Evolutionary conservation across 1,284 basidiomycete species (phyloP).

Genomic region (Phlebopus sp.): DNA sequence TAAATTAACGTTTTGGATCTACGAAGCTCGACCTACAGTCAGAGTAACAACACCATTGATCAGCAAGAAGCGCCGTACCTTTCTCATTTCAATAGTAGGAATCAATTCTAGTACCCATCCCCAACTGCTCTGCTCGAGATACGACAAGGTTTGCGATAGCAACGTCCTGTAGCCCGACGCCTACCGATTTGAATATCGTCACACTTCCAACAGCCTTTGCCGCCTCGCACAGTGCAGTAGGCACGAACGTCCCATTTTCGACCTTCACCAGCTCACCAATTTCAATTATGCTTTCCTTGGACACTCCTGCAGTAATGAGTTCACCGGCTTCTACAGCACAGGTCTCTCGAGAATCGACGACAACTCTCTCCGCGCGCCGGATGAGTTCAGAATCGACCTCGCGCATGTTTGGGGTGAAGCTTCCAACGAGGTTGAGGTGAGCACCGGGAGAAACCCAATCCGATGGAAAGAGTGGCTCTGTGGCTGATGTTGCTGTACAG

Average conservation of each 20-base stretch:
- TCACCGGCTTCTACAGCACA: constrained; percentile 78
- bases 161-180: constrained; percentile 73
- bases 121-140: constrained; percentile 37
- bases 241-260: constrained; percentile 16
- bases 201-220: constrained; percentile 39
- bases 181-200: constrained; percentile 79
- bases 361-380: constrained; percentile 44
- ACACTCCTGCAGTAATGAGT: constrained; percentile 53
- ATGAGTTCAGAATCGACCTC: constrained; percentile 68
- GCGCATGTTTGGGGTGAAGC: constrained; percentile 77
- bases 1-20: too few species aligned
- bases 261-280: constrained; percentile 56
- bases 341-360: constrained; percentile 73
- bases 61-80: background rate
- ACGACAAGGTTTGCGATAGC: constrained; percentile 56
- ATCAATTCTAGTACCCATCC: constrained; percentile 37
- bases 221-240: constrained; percentile 28
- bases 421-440: constrained; percentile 79
- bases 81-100: constrained; percentile 34
- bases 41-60: background rate
- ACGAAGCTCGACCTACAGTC: background rate
- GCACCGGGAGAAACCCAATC: constrained; percentile 58
- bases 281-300: constrained; percentile 45
- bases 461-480: constrained; percentile 65
- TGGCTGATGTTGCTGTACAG: constrained; percentile 78